Evolutionary conservation across 331 rosid genomes (phyloP).

Genomic region (Rosa hybrid): DNA sequence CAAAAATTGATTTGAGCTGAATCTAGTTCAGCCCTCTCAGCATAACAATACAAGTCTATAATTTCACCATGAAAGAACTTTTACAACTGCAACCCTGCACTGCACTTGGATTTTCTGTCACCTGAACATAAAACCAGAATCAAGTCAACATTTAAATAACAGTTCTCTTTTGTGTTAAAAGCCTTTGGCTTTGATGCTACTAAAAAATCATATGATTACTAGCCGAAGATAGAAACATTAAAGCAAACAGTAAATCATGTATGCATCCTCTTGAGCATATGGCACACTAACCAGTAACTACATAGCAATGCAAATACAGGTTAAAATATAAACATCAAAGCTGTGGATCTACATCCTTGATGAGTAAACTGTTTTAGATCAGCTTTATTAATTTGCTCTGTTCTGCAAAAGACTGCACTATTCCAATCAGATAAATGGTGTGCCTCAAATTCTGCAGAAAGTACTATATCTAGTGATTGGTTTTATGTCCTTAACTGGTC

Average conservation of each 20-base stretch:
- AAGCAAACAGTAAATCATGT: neutral
- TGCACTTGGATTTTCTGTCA: constrained; percentile 70
- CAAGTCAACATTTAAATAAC: neutral
- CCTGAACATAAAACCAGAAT: constrained; percentile 44
- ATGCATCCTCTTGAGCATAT: neutral
- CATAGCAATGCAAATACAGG: neutral
- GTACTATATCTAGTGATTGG: neutral
- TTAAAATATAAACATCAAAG: too few relatives aligned
- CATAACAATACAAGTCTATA: constrained; percentile 27
- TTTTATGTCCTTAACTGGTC: neutral
- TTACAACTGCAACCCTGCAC: constrained; percentile 98
- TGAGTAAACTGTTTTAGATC: neutral
- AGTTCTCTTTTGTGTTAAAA: neutral
- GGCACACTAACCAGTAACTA: neutral
- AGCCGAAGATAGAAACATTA: neutral
- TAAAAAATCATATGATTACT: neutral
- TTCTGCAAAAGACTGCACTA: neutral
- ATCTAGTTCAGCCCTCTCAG: constrained; percentile 11
- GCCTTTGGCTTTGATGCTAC: neutral
- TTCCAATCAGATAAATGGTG: neutral
- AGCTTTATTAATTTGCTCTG: neutral
- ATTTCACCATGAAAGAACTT: constrained; percentile 91
- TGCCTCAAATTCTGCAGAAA: constrained; percentile 1
- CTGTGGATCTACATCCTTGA: neutral
- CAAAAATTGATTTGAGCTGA: constrained; percentile 8